Base-by-base conservation (phyloP, 2,329 filamentous ascomycete species). In the Colletotrichum trifolii region DNA sequence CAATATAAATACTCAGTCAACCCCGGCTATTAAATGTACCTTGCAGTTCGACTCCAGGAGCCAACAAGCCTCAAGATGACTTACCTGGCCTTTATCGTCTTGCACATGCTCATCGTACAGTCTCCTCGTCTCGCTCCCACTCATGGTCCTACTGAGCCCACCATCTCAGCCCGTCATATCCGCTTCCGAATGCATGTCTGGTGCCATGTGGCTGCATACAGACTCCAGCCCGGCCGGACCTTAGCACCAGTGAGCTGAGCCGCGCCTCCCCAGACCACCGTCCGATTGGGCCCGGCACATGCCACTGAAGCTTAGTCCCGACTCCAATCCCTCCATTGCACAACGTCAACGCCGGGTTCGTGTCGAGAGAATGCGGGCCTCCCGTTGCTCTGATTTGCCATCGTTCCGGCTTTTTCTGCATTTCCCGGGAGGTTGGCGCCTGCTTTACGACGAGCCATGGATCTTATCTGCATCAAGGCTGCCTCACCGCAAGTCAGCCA, bases 161-260 rank as follows among this genome's bases (percentile, higher is more conserved):
- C 39, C 33, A 15, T 33, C 35, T 53, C 59, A 63, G 59, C 58
- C 53, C 58, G 52, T 9, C 52, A 48, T 33, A 42, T 46, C 50
- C 8, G 34, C 10, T 36, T 35, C 47, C 47, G 63, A 35, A 66
- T 39, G 58, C 63, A 54, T 47, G 13, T 17, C 36, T 45, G 33
- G 43, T 39, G 35, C 58, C 53, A 48, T 62, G 58, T 57, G 63
- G 63, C 63, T 63, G 53, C 40, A 15, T 25, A 25, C 34, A 39
- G 56, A 33, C 15, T 57, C 40, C 25, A 53, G 12, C 52, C 48
- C 40, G 42, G 47, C 35, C 45, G 42, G 48, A 25, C 45, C 46
- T 52, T 47, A 36, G 34, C 39, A 40, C 35, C 17, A 43, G 15
- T 25, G 17, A 52, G 50, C 57, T 61, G 52, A 53, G 42, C 45